phyloP scores from a whole-genome alignment of 2,329 filamentous ascomycete genomes.

The Penicillium griseofulvum region DNA sequence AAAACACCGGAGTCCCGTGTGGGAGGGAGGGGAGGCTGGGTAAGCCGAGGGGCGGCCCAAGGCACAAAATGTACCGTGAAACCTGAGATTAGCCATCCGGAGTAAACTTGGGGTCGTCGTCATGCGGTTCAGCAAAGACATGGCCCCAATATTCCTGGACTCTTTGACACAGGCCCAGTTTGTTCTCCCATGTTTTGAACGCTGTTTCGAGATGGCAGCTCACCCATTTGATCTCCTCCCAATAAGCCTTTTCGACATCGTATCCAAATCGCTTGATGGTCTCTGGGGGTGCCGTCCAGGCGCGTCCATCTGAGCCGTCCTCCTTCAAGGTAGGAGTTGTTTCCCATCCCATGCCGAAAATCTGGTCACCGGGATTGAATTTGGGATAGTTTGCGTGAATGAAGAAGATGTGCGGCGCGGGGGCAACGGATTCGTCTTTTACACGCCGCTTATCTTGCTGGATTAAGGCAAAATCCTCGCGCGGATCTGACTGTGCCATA shows the following conservation, averaged over 20 bases:
- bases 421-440: slow-evolving; percentile 31
- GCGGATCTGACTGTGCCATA: slow-evolving; percentile 40
- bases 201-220: slow-evolving; percentile 37
- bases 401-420: slow-evolving; percentile 38
- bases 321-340: slow-evolving; percentile 36
- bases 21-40: neutral
- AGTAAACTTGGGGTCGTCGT: slow-evolving; percentile 34
- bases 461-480: slow-evolving; percentile 36
- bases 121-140: slow-evolving; percentile 35
- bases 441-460: slow-evolving; percentile 34
- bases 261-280: slow-evolving; percentile 38
- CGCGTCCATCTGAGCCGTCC: slow-evolving; percentile 37
- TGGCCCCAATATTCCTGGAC: slow-evolving; percentile 36
- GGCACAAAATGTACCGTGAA: neutral
- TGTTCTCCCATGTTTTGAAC: slow-evolving; percentile 37
- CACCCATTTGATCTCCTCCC: slow-evolving; percentile 43
- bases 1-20: neutral
- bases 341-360: slow-evolving; percentile 41
- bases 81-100: slow-evolving; percentile 17
- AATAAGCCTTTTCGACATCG: slow-evolving; percentile 40
- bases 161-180: slow-evolving; percentile 29
- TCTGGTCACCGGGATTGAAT: slow-evolving; percentile 40
- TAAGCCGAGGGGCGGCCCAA: neutral
- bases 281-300: slow-evolving; percentile 37
- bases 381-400: slow-evolving; percentile 45